Evolutionary conservation across 1,284 basidiomycete species (phyloP).

Genomic region (Microbotryum intermedium): DNA sequence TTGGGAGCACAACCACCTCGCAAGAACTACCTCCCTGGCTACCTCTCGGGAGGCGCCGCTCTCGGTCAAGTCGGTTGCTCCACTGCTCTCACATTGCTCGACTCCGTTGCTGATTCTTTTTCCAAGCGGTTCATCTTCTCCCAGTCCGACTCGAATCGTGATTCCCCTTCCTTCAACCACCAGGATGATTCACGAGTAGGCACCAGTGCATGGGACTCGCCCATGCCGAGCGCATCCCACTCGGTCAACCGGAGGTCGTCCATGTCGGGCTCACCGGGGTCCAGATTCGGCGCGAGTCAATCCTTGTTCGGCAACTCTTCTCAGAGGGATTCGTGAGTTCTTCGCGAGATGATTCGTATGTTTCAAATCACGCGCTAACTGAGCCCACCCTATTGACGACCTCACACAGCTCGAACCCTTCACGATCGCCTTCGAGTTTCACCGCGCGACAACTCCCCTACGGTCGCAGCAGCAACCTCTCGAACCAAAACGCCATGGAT

Average conservation of each 20-base stretch:
- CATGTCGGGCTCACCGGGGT: slow-evolving; percentile 18
- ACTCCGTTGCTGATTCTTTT: neutral
- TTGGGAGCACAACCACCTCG: too few species aligned
- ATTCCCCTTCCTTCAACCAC: neutral
- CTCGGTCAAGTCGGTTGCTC: slow-evolving; percentile 13
- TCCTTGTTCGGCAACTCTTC: slow-evolving; percentile 16
- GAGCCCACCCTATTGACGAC: neutral
- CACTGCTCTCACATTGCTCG: neutral
- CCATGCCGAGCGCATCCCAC: neutral
- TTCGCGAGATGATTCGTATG: neutral
- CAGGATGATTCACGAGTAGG: slow-evolving; percentile 8
- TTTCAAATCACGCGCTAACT: neutral
- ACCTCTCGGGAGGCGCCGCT: slow-evolving; percentile 16
- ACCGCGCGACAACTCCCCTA: slow-evolving; percentile 19
- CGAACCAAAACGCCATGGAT: slow-evolving; percentile 26
- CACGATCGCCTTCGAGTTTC: neutral
- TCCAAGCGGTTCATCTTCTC: neutral
- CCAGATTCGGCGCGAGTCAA: slow-evolving; percentile 10
- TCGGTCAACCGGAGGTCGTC: slow-evolving; percentile 3
- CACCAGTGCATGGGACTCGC: slow-evolving; percentile 18
- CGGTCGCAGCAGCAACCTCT: slow-evolving; percentile 19
- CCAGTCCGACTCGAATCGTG: slow-evolving; percentile 17
- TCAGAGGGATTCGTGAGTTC: neutral
- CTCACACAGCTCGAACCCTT: neutral
- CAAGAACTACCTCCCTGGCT: slow-evolving; percentile 23